Base-by-base conservation (phyloP, 1,284 basidiomycete species). In the Farysia itapuensis region DNA sequence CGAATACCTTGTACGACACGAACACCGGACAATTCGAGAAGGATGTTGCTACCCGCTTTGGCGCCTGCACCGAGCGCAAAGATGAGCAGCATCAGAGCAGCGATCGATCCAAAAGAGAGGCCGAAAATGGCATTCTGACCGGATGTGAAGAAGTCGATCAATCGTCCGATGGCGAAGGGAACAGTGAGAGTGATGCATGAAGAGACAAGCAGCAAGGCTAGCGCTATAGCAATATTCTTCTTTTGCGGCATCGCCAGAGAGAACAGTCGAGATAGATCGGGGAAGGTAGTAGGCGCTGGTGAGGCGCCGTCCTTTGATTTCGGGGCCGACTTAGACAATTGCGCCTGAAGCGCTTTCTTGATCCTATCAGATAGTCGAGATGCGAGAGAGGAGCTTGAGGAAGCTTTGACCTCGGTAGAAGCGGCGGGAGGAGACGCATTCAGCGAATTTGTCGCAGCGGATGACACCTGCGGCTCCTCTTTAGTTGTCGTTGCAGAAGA, bases 1-100 rank as follows among this genome's bases (percentile, higher is more conserved):
- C 94, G 85, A 35, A 98, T 82, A 3, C 89, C 82, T 16, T 90
- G 89, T 25, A 98, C 89, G 67, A 98, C 96, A 21, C 93, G 82
- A 77, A 96, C 90, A 30, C 93, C 93, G 82, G 78, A 67, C 15
- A 70, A 49, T 67, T 93, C 84, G 44, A 89, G 84, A 86, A 98
- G 93, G 46, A 98, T 87, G 1, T 89, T 85, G 34, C 92, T 84
- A 7, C 86, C 85, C 12, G 91, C 88, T 75, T 96, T 97, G 41
- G 91, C 90, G 0, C 82, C 79, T 0, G 90, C 94, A 5, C 93
- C 94, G 24, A 86, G 77, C 5, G 89, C 89, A 77, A 97, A 97
- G n/a, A 90, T 79, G 1, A 84, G 64, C 8, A 94, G 80, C 22
- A 97, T 81, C 8, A 85, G 72, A 0, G 81, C 83, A 8, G 91